Evolutionary conservation across 1,284 basidiomycete genomes (phyloP).

Genomic region (Sanghuangporus sanghuang): DNA sequence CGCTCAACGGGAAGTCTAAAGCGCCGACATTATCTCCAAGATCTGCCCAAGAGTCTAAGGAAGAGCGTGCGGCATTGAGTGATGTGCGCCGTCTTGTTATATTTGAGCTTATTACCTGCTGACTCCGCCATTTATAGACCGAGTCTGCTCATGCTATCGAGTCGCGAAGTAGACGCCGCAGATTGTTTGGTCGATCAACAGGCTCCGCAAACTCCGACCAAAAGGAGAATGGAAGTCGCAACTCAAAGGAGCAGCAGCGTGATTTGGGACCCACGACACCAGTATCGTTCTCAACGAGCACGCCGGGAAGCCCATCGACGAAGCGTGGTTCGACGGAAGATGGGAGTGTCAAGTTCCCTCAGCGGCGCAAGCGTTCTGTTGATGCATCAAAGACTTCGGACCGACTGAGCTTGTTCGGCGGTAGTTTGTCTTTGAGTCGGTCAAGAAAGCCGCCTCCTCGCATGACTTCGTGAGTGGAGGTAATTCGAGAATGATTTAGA

Average conservation of each 20-base stretch:
- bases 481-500: conserved; percentile 24
- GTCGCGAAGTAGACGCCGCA: conserved; percentile 34
- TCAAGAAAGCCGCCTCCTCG: conserved; percentile 77
- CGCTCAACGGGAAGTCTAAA: conserved; percentile 32
- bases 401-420: conserved; percentile 76
- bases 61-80: conserved; percentile 58
- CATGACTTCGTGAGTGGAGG: conserved; percentile 46
- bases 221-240: conserved; percentile 33
- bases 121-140: conserved; percentile 33
- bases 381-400: conserved; percentile 51
- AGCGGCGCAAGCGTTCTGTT: conserved; percentile 43
- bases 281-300: conserved; percentile 21
- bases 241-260: conserved; percentile 30
- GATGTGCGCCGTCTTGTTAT: conserved; percentile 43
- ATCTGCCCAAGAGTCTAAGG: conserved; percentile 20
- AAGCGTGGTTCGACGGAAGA: conserved; percentile 25
- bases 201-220: conserved; percentile 25
- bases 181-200: conserved; percentile 50
- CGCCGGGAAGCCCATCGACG: conserved; percentile 24
- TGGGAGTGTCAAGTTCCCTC: conserved; percentile 21
- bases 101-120: conserved; percentile 7
- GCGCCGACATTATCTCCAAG: conserved; percentile 24
- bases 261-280: conserved; percentile 24
- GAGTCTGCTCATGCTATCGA: conserved; percentile 28
- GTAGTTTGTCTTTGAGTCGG: conserved; percentile 56